Evolutionary conservation across 768 basidiomycete species (phyloP).

Genomic region (Boletus huronensis): DNA sequence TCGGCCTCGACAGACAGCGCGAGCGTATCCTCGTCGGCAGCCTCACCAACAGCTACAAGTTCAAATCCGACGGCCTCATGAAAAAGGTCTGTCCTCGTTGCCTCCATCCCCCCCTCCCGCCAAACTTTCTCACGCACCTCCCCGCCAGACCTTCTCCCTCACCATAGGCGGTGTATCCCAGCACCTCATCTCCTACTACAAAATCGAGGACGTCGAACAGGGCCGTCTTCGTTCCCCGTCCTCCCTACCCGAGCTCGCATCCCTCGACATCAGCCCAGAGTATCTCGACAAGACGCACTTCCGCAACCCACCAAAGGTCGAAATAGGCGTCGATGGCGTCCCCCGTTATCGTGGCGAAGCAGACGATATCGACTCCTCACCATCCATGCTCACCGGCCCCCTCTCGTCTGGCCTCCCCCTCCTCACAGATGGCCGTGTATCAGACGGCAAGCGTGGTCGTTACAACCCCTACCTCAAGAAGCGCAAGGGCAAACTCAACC

Average conservation of each 20-base stretch:
- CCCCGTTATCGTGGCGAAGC: conserved; percentile 82
- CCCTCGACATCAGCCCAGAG: conserved; percentile 81
- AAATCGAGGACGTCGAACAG: conserved; percentile 83
- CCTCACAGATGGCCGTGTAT: conserved; percentile 43
- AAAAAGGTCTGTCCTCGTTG: conserved; percentile 72
- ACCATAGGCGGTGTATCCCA: conserved; percentile 82
- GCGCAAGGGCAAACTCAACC: conserved; percentile 34
- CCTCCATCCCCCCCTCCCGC: not conserved
- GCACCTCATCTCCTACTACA: conserved; percentile 94
- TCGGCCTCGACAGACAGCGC: conserved; percentile 62
- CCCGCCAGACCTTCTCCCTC: conserved; percentile 80
- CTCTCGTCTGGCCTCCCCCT: conserved; percentile 48
- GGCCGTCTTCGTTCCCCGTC: conserved; percentile 88
- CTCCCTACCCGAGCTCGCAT: conserved; percentile 80
- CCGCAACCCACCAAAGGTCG: conserved; percentile 84
- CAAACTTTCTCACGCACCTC: conserved; percentile 29
- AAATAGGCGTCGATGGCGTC: conserved; percentile 78
- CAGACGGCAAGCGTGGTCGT: conserved; percentile 45
- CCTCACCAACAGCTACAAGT: conserved; percentile 89
- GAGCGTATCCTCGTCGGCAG: conserved; percentile 87
- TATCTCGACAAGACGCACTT: conserved; percentile 92
- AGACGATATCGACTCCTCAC: conserved; percentile 58
- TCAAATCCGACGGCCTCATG: conserved; percentile 90
- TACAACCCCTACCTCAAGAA: conserved; percentile 46
- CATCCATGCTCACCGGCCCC: conserved; percentile 38